These are phyloP conservation scores for Suaeda aralocaspica DNA, from an alignment of 148 eudicot species.

Conservation along the genomic window DNA sequence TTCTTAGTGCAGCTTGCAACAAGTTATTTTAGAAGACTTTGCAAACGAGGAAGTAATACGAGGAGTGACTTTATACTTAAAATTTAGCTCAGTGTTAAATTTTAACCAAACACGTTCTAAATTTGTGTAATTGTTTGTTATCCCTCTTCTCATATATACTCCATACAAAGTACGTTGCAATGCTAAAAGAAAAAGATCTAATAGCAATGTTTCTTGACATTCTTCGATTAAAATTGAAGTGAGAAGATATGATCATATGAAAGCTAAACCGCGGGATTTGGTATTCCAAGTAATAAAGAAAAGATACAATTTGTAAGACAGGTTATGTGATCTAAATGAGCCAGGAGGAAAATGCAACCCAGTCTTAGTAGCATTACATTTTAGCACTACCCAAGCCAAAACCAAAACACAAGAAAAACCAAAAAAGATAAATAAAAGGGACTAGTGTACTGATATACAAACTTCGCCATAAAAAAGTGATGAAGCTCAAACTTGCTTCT, in stretches of 20 bases:
- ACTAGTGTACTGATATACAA: slow-evolving; percentile 30
- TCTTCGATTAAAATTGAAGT: background rate
- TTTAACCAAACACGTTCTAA: too few relatives aligned
- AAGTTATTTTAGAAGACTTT: background rate
- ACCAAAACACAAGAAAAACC: background rate
- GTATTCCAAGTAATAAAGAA: too few relatives aligned
- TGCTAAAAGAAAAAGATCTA: too few relatives aligned
- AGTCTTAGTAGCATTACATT: slow-evolving; percentile 25
- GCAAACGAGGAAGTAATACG: too few relatives aligned
- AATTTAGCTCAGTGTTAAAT: too few relatives aligned
- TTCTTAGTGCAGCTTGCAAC: background rate
- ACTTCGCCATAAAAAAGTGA: slow-evolving; percentile 26
- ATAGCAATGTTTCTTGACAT: too few relatives aligned
- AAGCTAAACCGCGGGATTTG: background rate
- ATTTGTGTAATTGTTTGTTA: too few relatives aligned
- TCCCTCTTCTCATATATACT: too few relatives aligned
- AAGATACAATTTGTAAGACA: too few relatives aligned
- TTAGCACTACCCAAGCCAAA: background rate
- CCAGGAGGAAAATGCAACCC: slow-evolving; percentile 13
- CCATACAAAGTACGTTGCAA: too few relatives aligned
- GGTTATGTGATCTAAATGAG: background rate
- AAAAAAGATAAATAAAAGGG: background rate
- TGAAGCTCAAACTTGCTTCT: slow-evolving; percentile 10
- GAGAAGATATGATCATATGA: background rate
- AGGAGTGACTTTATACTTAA: too few relatives aligned